Conservation (phyloP, 768 basidiomycete genomes). For the Boletus tomentosulus region DNA sequence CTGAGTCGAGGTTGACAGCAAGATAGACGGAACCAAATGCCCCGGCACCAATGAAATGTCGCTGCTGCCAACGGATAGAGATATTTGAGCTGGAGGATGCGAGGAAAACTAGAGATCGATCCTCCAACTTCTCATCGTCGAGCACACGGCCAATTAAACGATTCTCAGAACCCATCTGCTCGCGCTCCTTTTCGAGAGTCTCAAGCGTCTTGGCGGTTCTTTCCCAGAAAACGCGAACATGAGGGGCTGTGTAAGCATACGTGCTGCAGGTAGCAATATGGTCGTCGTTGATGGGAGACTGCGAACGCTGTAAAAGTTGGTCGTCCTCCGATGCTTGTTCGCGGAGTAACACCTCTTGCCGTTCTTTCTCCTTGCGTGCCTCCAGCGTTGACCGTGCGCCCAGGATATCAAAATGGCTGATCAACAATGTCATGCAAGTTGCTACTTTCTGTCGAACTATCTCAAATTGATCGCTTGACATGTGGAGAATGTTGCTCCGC, state of each 20-base stretch:
- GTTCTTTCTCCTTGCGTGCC: conserved; percentile 87
- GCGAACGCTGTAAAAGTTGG: conserved; percentile 34
- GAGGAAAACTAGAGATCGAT: conserved; percentile 88
- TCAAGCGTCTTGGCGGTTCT: conserved; percentile 54
- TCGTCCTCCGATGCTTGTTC: conserved; percentile 52
- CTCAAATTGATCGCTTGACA: conserved; percentile 86
- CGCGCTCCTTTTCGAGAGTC: conserved; percentile 63
- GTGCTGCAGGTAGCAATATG: conserved; percentile 22
- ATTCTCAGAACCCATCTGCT: conserved; percentile 59
- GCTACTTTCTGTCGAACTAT: conserved; percentile 89
- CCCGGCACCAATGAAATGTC: conserved; percentile 96
- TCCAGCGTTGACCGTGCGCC: conserved; percentile 88
- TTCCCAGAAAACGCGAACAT: conserved; percentile 76
- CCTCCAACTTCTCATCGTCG: conserved; percentile 90
- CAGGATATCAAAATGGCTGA: conserved; percentile 96
- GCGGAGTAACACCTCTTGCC: conserved; percentile 57
- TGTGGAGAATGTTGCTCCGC: conserved; percentile 83
- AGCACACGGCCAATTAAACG: conserved; percentile 86
- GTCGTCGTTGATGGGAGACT: conserved; percentile 36
- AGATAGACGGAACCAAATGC: conserved; percentile 99
- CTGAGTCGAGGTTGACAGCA: conserved; percentile 93
- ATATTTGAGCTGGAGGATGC: conserved; percentile 96
- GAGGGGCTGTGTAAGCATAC: conserved; percentile 52
- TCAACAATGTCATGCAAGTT: conserved; percentile 93
- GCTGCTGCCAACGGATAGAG: conserved; percentile 97